Percentiles rank a stretch among this genome's conserved stretches.
Conservation (phyloP, 495 filamentous ascomycete species). For the Aspergillus wentii region DNA sequence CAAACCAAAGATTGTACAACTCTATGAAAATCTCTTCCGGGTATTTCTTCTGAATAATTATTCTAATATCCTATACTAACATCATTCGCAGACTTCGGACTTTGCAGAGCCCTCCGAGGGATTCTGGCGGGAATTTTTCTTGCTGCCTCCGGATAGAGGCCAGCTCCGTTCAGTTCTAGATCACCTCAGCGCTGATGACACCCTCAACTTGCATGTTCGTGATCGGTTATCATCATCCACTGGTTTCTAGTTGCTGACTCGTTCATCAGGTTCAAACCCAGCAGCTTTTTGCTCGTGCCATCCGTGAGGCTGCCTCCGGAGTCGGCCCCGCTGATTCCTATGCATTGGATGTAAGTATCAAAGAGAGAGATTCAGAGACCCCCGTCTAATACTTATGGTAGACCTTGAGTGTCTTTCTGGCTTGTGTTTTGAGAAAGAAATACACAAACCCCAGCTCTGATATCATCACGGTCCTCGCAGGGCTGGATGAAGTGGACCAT, state of each 20-base stretch:
- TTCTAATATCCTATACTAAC: conserved; percentile 4
- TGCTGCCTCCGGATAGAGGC: conserved; percentile 69
- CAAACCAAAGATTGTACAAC: conserved; percentile 84
- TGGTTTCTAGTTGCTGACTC: conserved; percentile 6
- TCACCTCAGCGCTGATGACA: conserved; percentile 62
- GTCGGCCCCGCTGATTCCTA: conserved; percentile 62
- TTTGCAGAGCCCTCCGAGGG: conserved; percentile 70
- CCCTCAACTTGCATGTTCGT: conserved; percentile 65
- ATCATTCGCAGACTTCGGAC: conserved; percentile 33
- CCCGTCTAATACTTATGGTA: conserved; percentile 39
- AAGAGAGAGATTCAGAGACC: too few species aligned
- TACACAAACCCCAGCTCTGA: conserved; percentile 96
- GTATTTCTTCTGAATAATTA: conserved; percentile 37
- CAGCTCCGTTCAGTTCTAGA: conserved; percentile 64
- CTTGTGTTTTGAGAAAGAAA: conserved; percentile 73
- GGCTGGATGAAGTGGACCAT: conserved; percentile 78
- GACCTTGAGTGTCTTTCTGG: conserved; percentile 89
- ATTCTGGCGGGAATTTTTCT: conserved; percentile 95
- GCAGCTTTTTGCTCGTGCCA: conserved; percentile 69
- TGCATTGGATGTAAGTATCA: conserved; percentile 76
- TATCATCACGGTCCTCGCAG: conserved; percentile 83
- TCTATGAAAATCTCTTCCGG: conserved; percentile 85
- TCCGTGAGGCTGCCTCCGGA: conserved; percentile 61
- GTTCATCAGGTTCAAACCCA: conserved; percentile 59
- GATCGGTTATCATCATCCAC: neutral